These are phyloP conservation scores for Orbilia blumenaviensis DNA, from an alignment of 2,329 filamentous ascomycete species.

Conservation along the genomic window DNA sequence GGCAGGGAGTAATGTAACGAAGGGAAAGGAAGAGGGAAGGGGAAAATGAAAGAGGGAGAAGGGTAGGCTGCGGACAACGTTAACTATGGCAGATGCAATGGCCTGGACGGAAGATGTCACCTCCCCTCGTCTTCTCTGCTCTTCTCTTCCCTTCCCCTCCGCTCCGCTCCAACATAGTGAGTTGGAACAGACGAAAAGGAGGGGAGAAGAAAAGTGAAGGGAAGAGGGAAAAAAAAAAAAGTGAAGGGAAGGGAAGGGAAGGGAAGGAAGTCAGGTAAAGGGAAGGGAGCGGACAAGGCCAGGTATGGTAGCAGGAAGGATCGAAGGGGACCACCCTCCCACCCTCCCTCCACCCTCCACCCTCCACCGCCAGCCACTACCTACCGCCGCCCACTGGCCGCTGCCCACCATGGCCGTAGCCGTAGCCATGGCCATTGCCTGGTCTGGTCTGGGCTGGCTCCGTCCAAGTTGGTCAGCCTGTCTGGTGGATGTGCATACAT, in stretches of 20 bases:
- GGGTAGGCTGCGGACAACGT: background rate
- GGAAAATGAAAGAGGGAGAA: background rate
- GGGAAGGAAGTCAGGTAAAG: too few relatives aligned
- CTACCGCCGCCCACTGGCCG: too few relatives aligned
- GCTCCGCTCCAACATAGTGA: too few relatives aligned
- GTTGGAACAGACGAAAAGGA: background rate
- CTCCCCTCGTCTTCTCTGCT: too few relatives aligned
- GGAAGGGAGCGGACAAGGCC: background rate
- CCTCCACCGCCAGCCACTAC: too few relatives aligned
- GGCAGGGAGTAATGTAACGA: background rate
- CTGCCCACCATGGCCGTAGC: too few relatives aligned
- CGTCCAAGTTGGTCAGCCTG: too few relatives aligned
- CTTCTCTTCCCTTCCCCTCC: too few relatives aligned
- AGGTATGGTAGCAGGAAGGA: background rate
- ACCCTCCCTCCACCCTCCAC: too few relatives aligned
- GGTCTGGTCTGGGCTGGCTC: too few relatives aligned
- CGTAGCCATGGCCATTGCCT: too few relatives aligned
- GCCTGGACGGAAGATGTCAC: background rate
- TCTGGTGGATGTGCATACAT: background rate
- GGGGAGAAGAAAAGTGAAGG: background rate
- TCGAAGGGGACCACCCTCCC: conserved; percentile 7
- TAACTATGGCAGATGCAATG: background rate
- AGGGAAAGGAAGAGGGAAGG: background rate
- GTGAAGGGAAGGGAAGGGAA: background rate
- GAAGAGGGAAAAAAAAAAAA: background rate